These are phyloP conservation scores for Podosphaera xanthii DNA, from an alignment of 2,329 filamentous ascomycete species.

Conservation along the genomic window DNA sequence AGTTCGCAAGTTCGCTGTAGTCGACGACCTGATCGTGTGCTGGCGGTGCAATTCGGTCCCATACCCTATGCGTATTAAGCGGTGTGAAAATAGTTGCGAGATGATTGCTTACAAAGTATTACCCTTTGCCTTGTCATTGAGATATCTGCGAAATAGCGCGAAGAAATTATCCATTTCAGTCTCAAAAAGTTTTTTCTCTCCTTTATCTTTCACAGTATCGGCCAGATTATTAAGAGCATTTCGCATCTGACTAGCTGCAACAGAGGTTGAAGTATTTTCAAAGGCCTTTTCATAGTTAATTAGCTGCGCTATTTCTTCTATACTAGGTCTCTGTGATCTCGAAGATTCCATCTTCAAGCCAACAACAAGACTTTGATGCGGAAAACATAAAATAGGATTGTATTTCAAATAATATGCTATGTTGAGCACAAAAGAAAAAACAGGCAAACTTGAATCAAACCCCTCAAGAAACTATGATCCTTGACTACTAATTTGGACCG, in stretches of 20 bases:
- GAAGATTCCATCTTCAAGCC: too few relatives aligned
- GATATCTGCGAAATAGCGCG: conserved; percentile 87
- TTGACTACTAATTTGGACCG: too few relatives aligned
- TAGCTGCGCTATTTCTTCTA: conserved; percentile 14
- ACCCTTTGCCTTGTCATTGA: conserved; percentile 98
- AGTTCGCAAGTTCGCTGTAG: conserved; percentile 75
- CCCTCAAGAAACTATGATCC: too few relatives aligned
- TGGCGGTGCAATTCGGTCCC: conserved; percentile 89
- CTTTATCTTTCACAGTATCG: conserved; percentile 67
- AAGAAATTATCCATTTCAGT: conserved; percentile 99
- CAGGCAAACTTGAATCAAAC: too few relatives aligned
- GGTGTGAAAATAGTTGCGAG: conserved; percentile 2
- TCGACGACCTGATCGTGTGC: conserved; percentile 85
- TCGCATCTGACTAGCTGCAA: conserved; percentile 96
- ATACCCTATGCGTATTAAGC: conserved; percentile 38
- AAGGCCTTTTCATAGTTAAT: conserved; percentile 49
- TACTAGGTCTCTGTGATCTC: not conserved
- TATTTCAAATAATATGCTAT: too few relatives aligned
- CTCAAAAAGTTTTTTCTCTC: conserved; percentile 83
- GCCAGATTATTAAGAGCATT: conserved; percentile 84
- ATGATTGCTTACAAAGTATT: conserved; percentile 45
- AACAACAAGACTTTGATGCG: too few relatives aligned
- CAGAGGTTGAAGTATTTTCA: conserved; percentile 96
- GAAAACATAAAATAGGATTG: too few relatives aligned
- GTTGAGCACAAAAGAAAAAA: too few relatives aligned